Evolutionary conservation across 768 basidiomycete genomes (phyloP), one percentile per base, ranked within the genome.

Genomic region (Mycena metata): DNA sequence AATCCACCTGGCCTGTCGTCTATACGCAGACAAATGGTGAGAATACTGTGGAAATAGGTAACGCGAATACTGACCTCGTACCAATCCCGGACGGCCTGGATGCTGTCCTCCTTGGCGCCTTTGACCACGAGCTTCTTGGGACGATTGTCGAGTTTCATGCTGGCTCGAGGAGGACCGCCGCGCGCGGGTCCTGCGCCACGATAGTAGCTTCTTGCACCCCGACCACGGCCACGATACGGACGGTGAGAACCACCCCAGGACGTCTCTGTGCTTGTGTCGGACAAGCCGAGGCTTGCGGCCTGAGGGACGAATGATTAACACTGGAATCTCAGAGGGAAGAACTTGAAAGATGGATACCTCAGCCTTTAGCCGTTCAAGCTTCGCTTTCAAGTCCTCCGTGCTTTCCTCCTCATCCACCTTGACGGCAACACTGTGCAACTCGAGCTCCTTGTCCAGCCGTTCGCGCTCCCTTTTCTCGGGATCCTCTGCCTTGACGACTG

Each of bases 61-160:
- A 77, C 41, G 13, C 35, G 36, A 16, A 15, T 19, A 62, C 66
- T 54, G 74, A 93, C 90, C 85, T 95, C 93, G 76, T 91, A 97
- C 92, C 94, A 96, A 72, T 93, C 90, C 69, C 87, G 88, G 66
- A 96, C 81, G 8, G 87, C 84, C 68, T 90, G 88, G 36, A 89
- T 69, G 35, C 82, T 82, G 21, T 86, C 84, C 41, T 83, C 79
- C 19, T 76, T 79, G 11, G 87, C 88, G 42, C 91, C 93, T 74
- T 93, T 91, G 33, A 98, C 82, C 23, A 92, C 79, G 24, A 98
- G 80, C 78, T 88, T 91, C 81, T 90, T 92, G 12, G 96, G 93
- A 19, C 96, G 89, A 75, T 96, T 95, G 78, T 98, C 96, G 33
- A 98, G 87, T 75, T 93, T 93, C 91, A 97, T 92, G 73, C 90